These are phyloP conservation scores for Rugonectria rugulosa DNA, from an alignment of 2,329 filamentous ascomycete species.

Conservation along the genomic window DNA sequence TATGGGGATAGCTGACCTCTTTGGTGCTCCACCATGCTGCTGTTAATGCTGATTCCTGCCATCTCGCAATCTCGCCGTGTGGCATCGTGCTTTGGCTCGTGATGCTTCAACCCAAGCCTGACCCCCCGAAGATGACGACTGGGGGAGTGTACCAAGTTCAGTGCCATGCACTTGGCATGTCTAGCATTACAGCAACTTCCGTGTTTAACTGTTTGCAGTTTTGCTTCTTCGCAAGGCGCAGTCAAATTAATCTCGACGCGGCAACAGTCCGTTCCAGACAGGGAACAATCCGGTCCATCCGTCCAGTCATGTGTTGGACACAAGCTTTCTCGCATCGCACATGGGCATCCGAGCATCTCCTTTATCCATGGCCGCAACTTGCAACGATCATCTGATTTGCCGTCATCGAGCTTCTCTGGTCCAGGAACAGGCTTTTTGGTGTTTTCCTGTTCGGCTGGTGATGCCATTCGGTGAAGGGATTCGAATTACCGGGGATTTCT, in stretches of 20 bases:
- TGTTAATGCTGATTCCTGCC: neutral
- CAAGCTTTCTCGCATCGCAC: neutral
- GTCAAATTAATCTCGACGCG: too few relatives aligned
- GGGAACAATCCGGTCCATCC: constrained; percentile 14
- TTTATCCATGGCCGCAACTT: neutral
- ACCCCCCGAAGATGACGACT: constrained; percentile 16
- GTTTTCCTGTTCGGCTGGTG: neutral
- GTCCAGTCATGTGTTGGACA: constrained; percentile 8
- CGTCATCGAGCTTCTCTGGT: neutral
- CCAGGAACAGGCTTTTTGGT: neutral
- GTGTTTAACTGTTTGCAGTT: too few relatives aligned
- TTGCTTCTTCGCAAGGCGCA: too few relatives aligned
- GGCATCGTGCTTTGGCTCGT: constrained; percentile 33
- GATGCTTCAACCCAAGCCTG: constrained; percentile 28
- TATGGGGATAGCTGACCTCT: too few relatives aligned
- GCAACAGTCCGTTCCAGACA: too few relatives aligned
- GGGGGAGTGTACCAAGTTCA: constrained; percentile 7
- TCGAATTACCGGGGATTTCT: too few relatives aligned
- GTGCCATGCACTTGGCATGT: too few relatives aligned
- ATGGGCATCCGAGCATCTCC: neutral
- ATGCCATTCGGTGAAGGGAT: neutral
- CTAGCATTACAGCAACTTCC: too few relatives aligned
- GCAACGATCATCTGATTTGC: constrained; percentile 1
- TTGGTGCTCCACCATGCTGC: too few relatives aligned
- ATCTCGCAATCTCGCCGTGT: constrained; percentile 24